Conservation (phyloP, 192 early-diverging fungal genomes). For the Cladochytrium replicatum region DNA sequence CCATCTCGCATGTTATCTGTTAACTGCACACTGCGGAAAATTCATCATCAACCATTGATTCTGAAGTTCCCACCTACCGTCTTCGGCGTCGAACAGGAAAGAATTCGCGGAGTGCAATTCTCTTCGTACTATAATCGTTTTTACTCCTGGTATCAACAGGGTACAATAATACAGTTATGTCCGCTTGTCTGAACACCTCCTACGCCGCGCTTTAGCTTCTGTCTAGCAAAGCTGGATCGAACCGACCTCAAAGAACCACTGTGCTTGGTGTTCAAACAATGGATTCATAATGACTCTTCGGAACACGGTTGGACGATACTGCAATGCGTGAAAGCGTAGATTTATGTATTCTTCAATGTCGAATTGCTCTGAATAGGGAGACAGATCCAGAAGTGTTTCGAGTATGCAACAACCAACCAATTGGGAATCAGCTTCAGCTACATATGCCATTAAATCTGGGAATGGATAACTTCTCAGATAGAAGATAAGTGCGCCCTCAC, state of each 20-base stretch:
- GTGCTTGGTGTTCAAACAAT: conserved; percentile 27
- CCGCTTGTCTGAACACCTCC: conserved; percentile 36
- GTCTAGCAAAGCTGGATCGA: neutral
- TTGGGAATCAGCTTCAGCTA: conserved; percentile 21
- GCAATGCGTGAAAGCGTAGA: conserved; percentile 7
- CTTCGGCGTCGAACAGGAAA: conserved; percentile 30
- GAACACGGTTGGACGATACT: conserved; percentile 15
- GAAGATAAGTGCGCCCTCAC: too few species aligned
- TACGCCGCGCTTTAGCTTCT: too few species aligned
- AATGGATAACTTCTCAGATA: neutral
- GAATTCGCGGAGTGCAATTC: conserved; percentile 21
- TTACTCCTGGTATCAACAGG: conserved; percentile 7
- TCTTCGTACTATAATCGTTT: conserved; percentile 22
- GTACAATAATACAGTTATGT: conserved; percentile 26
- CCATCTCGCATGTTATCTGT: conserved; percentile 37
- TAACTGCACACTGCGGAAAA: conserved; percentile 26
- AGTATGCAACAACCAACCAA: conserved; percentile 24
- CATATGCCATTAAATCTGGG: conserved; percentile 9
- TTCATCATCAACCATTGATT: neutral
- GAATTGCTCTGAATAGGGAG: conserved; percentile 36
- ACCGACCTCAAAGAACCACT: conserved; percentile 33
- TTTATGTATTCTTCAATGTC: conserved; percentile 33
- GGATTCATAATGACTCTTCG: conserved; percentile 34
- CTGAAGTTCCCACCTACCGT: conserved; percentile 13
- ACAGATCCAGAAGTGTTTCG: conserved; percentile 12